Base-by-base conservation (phyloP, 2,329 filamentous ascomycete genomes). In the Lasiodiplodia theobromae region DNA sequence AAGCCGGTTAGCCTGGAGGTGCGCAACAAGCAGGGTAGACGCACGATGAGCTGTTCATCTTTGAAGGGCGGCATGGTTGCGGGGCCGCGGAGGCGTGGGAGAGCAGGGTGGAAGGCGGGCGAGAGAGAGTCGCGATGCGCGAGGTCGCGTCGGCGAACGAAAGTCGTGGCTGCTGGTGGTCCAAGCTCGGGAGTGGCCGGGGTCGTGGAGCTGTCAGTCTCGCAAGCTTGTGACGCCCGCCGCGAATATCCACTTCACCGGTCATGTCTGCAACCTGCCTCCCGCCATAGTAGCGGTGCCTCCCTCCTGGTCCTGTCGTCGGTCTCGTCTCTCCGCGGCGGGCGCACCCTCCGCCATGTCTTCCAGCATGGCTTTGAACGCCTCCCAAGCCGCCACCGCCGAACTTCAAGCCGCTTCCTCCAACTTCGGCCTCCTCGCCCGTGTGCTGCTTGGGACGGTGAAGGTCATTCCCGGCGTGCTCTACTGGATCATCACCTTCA, bases 401-500 rank as follows among this genome's bases (percentile, higher is more conserved):
- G 54, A 69, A 28, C 38, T 44, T 12, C 63, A 60, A 34, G 34
- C 21, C 31, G 53, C 69, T 4, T 54, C 67, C 5, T 78, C 80
- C 31, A 76, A 75, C 18, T 77, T 82, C 71, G 83, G 83, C 70
- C 77, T 84, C 69, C 76, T 86, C 28, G 82, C 79, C n/a, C 83
- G 82, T 74, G 75, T 84, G 37, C 77, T 87, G 68, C 76, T 86
- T 69, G 80, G 84, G 66, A 73, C 84, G 60, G 77, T 87, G 69
- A 82, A 83, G 70, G 82, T 87, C 68, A 78, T 90, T 64, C 88
- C 88, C 54, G 84, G 84, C 70, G 69, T 87, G 44, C 79, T 90
- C 66, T 96, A 96, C 82, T 97, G 92, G 90, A 81, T 90, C 67
- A 88, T 97, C 73, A 93, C 92, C 70, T 92, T 97, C 75, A 87